These are phyloP conservation scores for Vitis rotundifolia DNA, from an alignment of 164 flowering plant species.

Conservation along the genomic window DNA sequence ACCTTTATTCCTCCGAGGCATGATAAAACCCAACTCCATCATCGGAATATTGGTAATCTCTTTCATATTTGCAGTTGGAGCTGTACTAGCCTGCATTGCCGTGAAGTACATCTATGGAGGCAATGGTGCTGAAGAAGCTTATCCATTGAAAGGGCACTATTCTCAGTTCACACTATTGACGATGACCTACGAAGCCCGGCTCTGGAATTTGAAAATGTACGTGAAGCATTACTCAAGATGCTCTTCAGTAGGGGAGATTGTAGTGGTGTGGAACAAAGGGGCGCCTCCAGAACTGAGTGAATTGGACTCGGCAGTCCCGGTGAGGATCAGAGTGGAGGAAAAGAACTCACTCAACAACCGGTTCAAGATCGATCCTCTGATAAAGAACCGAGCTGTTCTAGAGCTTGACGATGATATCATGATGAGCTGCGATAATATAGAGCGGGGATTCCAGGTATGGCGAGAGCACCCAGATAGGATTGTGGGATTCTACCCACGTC, in stretches of 20 bases:
- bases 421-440: conserved; percentile 90
- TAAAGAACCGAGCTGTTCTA: conserved; percentile 75
- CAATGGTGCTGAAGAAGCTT: conserved; percentile 77
- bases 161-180: conserved; percentile 90
- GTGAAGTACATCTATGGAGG: conserved; percentile 74
- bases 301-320: conserved; percentile 81
- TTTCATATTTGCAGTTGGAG: conserved; percentile 41
- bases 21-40: conserved; percentile 56
- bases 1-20: conserved; percentile 39
- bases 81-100: conserved; percentile 54
- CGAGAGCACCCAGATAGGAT: conserved; percentile 81
- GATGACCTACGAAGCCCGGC: conserved; percentile 91
- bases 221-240: conserved; percentile 92
- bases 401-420: conserved; percentile 97
- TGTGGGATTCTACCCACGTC: conserved; percentile 91
- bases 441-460: conserved; percentile 87
- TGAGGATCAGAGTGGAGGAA: conserved; percentile 72
- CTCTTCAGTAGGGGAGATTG: conserved; percentile 84
- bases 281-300: conserved; percentile 55
- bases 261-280: conserved; percentile 96
- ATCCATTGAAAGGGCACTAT: conserved; percentile 60
- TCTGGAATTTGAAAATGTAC: conserved; percentile 93
- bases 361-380: conserved; percentile 64
- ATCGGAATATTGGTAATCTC: conserved; percentile 47
- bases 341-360: conserved; percentile 86